Conservation (phyloP, 225 moss, liverwort and hornwort genomes). For the Physcomitrellopsis africana region DNA sequence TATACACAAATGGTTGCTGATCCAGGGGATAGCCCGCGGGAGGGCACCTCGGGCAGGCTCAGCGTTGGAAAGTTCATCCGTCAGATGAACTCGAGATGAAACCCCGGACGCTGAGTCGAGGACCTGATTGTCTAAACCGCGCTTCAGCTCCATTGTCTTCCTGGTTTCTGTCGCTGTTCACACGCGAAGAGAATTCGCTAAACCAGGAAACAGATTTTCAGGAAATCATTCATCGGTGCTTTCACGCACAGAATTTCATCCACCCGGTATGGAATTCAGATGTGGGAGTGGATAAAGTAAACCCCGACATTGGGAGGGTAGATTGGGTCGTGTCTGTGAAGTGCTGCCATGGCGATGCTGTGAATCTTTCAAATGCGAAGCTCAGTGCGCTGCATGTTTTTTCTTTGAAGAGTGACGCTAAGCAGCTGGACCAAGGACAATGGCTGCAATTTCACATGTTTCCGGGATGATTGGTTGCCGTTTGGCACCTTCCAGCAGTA, state of each 20-base stretch:
- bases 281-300: conserved; percentile 23
- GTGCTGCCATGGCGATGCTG: background rate
- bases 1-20: no score
- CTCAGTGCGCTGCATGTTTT: background rate
- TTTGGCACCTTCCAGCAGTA: background rate
- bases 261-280: background rate
- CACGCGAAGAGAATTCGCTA: no score
- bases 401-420: background rate
- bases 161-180: no score
- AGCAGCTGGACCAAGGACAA: background rate
- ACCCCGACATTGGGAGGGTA: conserved; percentile 13
- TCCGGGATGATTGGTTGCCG: conserved; percentile 15
- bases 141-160: no score
- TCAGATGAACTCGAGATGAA: no score
- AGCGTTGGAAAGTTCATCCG: no score
- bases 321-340: background rate
- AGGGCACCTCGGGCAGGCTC: no score
- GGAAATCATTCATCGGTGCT: conserved; percentile 1
- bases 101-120: no score
- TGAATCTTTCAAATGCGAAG: background rate
- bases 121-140: no score
- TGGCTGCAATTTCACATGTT: conserved; percentile 33
- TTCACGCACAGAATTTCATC: background rate
- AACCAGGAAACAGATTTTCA: no score
- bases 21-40: no score